Base-by-base conservation (phyloP, 768 basidiomycete species). In the Ramaria sp. region DNA sequence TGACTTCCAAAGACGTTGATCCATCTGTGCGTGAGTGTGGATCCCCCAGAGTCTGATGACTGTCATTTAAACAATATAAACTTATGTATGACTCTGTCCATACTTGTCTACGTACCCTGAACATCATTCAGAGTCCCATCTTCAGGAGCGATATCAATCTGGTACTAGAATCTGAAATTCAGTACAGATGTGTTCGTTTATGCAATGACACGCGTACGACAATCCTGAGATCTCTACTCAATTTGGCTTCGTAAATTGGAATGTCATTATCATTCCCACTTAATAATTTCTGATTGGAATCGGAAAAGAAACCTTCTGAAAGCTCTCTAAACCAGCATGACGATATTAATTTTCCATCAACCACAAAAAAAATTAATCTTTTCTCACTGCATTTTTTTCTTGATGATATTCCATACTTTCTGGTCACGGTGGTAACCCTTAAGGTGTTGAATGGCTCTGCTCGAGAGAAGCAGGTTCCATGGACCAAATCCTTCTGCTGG, bases 171-270 rank as follows among this genome's bases (percentile, higher is more conserved):
- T 63, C 16, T 20, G n/a, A 43, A 43, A 43, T 2, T 43, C 15
- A 43, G 42, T 43, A 9, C 42, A 43, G 5, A 9, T 15, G 9
- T 34, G 16, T 20, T n/a, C 5, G 24, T 28, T 24, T 34, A 3
- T n/a, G n/a, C 8, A 28, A 20, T 8, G 13, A 37, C 24, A 37
- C 28, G 64, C 74, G 4, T 60, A 79, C 79, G 1, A 82, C 69
- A 22, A 82, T 63, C 10, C 78, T 67, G 22, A 71, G 62, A 57
- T 81, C 77, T 0, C 69, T 60, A 9, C 76, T 77, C 73, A 85
- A 79, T 62, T 83, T 85, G 0, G 85, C 85, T 61, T 85, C 82
- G 50, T 73, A 85, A 9, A 86, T 73, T 0, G 83, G 81, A 2
- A 85, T 64, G 0, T 74, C 74, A 13, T 65, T 63, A 12, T 69